Percentiles rank a stretch among this genome's conserved stretches.
Conservation (phyloP, 176 grass and related monocot genomes). For the maize (Zea mays) region DNA sequence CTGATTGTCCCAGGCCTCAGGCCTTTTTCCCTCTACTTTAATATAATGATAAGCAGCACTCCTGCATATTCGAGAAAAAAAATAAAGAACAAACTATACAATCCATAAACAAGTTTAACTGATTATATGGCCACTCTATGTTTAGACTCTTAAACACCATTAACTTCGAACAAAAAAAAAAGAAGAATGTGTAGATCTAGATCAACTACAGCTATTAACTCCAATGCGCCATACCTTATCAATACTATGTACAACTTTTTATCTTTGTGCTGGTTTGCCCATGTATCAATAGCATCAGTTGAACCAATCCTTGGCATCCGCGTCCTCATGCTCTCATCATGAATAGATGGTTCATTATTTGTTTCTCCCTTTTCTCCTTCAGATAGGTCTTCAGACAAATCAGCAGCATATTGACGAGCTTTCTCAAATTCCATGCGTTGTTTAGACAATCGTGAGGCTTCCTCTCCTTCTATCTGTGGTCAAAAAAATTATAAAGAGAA, state of each 20-base stretch:
- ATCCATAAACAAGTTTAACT: no score
- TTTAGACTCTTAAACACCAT: constrained; percentile 11
- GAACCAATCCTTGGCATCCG: constrained; percentile 55
- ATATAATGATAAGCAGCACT: no score
- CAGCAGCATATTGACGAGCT: constrained; percentile 48
- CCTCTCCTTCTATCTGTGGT: constrained; percentile 72
- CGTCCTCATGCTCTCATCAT: constrained; percentile 45
- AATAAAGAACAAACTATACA: not conserved
- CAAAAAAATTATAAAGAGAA: not conserved
- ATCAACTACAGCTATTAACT: constrained; percentile 12
- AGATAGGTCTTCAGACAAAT: constrained; percentile 69
- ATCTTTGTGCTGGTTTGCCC: constrained; percentile 71
- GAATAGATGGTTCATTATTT: constrained; percentile 49
- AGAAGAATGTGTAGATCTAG: not conserved
- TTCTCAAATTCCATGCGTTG: constrained; percentile 57
- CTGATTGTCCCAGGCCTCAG: no score
- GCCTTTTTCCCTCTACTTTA: no score
- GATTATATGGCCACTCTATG: not conserved
- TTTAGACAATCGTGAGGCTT: constrained; percentile 44
- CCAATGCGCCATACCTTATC: constrained; percentile 51
- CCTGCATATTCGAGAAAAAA: no score
- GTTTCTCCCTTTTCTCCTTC: constrained; percentile 64
- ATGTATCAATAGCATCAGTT: constrained; percentile 58
- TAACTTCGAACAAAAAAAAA: not conserved
- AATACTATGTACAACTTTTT: constrained; percentile 87